Evolutionary conservation across 1,284 basidiomycete species (phyloP).

Genomic region (Pholiota adiposa): DNA sequence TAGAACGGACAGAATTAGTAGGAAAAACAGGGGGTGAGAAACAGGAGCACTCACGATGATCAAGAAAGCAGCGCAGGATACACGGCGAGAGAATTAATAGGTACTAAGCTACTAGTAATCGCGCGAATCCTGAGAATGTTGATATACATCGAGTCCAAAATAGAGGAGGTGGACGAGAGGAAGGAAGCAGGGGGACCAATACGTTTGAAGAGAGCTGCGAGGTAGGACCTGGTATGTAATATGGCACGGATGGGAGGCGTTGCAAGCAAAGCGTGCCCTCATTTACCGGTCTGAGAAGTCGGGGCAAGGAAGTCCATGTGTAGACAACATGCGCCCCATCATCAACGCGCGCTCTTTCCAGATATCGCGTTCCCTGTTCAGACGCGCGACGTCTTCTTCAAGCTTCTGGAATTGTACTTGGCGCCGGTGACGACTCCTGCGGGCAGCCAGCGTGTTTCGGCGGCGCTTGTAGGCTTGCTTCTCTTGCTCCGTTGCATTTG

Average conservation of each 20-base stretch:
- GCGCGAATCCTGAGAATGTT: not conserved
- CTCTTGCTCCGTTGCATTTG: constrained; percentile 61
- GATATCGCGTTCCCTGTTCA: constrained; percentile 39
- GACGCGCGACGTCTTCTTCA: constrained; percentile 38
- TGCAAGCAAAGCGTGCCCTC: not conserved
- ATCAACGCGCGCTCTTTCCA: constrained; percentile 43
- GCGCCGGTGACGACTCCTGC: constrained; percentile 78
- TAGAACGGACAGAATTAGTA: not conserved
- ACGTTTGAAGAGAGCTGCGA: not conserved
- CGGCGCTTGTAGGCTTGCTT: constrained; percentile 80
- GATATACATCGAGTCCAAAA: constrained; percentile 1
- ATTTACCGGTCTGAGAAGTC: constrained; percentile 36
- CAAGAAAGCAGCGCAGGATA: not conserved
- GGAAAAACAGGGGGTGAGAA: not conserved
- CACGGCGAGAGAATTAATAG: not conserved
- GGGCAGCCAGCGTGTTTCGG: constrained; percentile 83
- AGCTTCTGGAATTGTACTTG: constrained; percentile 38
- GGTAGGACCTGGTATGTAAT: not conserved
- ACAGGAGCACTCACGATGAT: not conserved
- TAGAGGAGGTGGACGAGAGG: not conserved
- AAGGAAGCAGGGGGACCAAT: not conserved
- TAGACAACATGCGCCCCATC: constrained; percentile 38
- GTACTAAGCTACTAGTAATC: not conserved
- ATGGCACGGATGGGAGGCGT: not conserved
- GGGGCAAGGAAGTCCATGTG: constrained; percentile 62